Base-by-base conservation (phyloP, 202 grass and related monocot species). In the Setaria viridis region DNA sequence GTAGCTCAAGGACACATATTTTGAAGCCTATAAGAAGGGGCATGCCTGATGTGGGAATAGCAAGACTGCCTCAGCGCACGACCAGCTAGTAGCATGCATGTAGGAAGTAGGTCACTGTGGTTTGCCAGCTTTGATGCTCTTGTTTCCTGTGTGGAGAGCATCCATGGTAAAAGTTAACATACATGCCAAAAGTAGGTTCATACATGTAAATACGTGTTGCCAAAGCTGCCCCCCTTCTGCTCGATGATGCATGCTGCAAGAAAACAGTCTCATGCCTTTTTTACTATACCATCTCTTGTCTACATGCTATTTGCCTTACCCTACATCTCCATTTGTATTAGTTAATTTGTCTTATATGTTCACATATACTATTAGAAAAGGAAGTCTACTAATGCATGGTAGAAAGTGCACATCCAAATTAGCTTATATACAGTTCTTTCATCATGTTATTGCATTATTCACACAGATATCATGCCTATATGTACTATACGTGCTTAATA, bases 401-500 rank as follows among this genome's bases (percentile, higher is more conserved):
- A 7, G 0, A n/a, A 9, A 1, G 1, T 9, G 55, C 16, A 20
- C 2, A 1, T 9, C 8, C 19, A n/a, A 0, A 20, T n/a, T 57
- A 57, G 3, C 19, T 55, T 55, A 55, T 55, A 60, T 11, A 60
- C 5, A 7, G 7, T 17, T 37, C 1, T 42, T 3, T 2, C 5
- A 4, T 11, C 0, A 25, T 47, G 20, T 70, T 16, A 34, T 46
- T 47, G 0, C 0, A 5, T n/a, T 20, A 4, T 35, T 7, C 6
- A 9, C 2, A 48, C 2, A 29, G 0, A 29, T 13, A 2, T 15
- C n/a, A 47, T 47, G 4, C 4, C 4, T 71, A 29, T 15, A 8
- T 0, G 6, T 9, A 0, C 1, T n/a, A 1, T 25, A 25, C n/a
- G 4, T 21, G 5, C 20, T 15, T 32, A 32, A 4, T 14, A 0